A percentile compares a stretch with the other conserved stretches of the same genome.
phyloP scores from a whole-genome alignment of 768 basidiomycete species.

The Neoboletus subvelutipes region DNA sequence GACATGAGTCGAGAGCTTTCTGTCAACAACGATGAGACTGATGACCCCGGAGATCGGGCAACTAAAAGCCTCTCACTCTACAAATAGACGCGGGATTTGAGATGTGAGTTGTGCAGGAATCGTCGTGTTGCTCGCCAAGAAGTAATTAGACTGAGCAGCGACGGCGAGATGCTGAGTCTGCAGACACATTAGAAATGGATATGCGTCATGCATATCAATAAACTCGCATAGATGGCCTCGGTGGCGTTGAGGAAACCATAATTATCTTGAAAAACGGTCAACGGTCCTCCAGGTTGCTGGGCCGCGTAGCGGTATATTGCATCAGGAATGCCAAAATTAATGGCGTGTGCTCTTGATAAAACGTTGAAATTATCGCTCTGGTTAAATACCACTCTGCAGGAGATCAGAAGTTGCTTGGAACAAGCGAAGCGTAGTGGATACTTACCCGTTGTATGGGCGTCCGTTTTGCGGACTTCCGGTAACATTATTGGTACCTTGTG shows the following conservation, averaged over 20 bases:
- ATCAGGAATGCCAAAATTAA: constrained; percentile 53
- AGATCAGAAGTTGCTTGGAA: background rate
- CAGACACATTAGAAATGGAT: constrained; percentile 1
- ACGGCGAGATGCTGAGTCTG: constrained; percentile 61
- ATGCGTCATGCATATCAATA: background rate
- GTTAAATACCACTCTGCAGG: constrained; percentile 42
- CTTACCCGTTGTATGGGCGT: constrained; percentile 60
- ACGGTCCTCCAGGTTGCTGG: constrained; percentile 40
- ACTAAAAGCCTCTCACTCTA: constrained; percentile 49
- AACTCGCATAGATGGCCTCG: constrained; percentile 32
- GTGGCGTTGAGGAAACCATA: constrained; percentile 58
- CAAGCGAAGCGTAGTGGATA: background rate
- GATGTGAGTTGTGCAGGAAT: constrained; percentile 42
- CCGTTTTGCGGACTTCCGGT: constrained; percentile 46
- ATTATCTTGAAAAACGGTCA: constrained; percentile 46
- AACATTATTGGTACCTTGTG: constrained; percentile 47
- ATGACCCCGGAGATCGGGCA: background rate
- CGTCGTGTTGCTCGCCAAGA: constrained; percentile 40
- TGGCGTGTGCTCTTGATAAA: constrained; percentile 49
- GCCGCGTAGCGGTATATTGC: constrained; percentile 57
- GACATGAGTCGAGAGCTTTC: constrained; percentile 50
- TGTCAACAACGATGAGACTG: constrained; percentile 24
- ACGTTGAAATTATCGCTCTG: constrained; percentile 44
- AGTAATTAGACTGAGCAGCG: constrained; percentile 59
- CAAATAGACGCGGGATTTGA: constrained; percentile 47